Evolutionary conservation across 164 flowering plant species (phyloP).

Genomic region (grape (Vitis vinifera)): DNA sequence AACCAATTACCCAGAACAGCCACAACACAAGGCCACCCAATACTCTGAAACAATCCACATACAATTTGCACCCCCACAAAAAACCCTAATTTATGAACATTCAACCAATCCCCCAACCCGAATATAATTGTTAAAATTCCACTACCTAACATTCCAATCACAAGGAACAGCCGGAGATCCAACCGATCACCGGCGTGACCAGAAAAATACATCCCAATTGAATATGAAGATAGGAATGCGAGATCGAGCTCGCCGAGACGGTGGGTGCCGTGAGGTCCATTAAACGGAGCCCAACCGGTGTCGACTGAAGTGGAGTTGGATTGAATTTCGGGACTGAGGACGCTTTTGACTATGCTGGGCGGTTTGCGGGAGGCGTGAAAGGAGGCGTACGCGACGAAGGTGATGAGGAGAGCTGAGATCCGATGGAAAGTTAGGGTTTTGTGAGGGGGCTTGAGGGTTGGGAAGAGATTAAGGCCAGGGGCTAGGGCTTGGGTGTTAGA

Average conservation of each 20-base stretch:
- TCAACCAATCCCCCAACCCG: slow-evolving; percentile 73
- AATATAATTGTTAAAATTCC: slow-evolving; percentile 63
- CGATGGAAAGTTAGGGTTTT: slow-evolving; percentile 57
- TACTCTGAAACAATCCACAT: slow-evolving; percentile 84
- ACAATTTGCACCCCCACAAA: slow-evolving; percentile 66
- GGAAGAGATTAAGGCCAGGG: slow-evolving; percentile 40
- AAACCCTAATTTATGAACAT: slow-evolving; percentile 57
- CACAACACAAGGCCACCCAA: slow-evolving; percentile 97
- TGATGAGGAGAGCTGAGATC: slow-evolving; percentile 57
- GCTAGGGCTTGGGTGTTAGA: slow-evolving; percentile 24
- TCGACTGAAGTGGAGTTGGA: slow-evolving; percentile 14
- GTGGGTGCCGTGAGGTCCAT: slow-evolving; percentile 65
- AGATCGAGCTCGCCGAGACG: slow-evolving; percentile 92
- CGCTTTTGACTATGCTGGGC: slow-evolving; percentile 84
- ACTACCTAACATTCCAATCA: slow-evolving; percentile 82
- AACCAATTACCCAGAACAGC: slow-evolving; percentile 94
- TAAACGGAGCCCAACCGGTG: slow-evolving; percentile 86
- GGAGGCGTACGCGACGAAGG: slow-evolving; percentile 86
- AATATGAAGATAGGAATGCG: slow-evolving; percentile 70
- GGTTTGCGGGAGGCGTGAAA: slow-evolving; percentile 97
- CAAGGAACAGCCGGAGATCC: slow-evolving; percentile 67
- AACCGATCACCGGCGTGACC: slow-evolving; percentile 85
- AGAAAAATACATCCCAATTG: slow-evolving; percentile 78
- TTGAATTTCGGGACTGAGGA: slow-evolving; percentile 41
- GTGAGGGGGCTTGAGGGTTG: slow-evolving; percentile 40